Conservation (phyloP, 2,329 filamentous ascomycete genomes). For the Periconia sp. region DNA sequence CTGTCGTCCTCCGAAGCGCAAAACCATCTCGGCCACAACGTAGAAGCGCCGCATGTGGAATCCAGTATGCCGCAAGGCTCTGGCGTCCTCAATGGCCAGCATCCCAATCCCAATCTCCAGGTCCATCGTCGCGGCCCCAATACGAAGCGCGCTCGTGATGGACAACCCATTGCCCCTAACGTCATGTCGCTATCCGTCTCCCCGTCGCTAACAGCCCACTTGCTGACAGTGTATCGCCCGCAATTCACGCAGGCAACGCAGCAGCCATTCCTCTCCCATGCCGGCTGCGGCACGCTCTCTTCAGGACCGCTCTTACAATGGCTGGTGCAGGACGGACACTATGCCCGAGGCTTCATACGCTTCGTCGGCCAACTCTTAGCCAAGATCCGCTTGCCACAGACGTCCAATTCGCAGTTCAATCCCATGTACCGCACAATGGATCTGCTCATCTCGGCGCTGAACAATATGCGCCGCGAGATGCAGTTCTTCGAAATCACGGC, state of each 20-base stretch:
- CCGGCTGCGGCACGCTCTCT: conserved; percentile 66
- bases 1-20: conserved; percentile 53
- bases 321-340: conserved; percentile 75
- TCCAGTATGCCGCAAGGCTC: conserved; percentile 24
- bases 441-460: conserved; percentile 68
- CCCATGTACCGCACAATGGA: conserved; percentile 65
- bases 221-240: conserved; percentile 57
- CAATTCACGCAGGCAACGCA: conserved; percentile 66
- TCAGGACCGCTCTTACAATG: conserved; percentile 65
- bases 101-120: conserved; percentile 56
- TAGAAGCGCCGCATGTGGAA: conserved; percentile 10
- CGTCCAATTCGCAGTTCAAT: conserved; percentile 50
- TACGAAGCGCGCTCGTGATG: conserved; percentile 45
- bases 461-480: conserved; percentile 71
- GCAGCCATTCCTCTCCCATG: conserved; percentile 69
- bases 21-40: conserved; percentile 31
- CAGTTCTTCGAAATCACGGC: conserved; percentile 71
- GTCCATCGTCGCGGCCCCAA: conserved; percentile 53
- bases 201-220: conserved; percentile 63
- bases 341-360: conserved; percentile 72
- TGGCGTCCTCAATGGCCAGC: conserved; percentile 52
- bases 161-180: conserved; percentile 43
- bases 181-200: conserved; percentile 29
- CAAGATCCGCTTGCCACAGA: conserved; percentile 63
- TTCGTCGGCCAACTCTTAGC: conserved; percentile 70